Evolutionary conservation across 2,329 filamentous ascomycete genomes (phyloP).

Genomic region (Penicillium sp.): DNA sequence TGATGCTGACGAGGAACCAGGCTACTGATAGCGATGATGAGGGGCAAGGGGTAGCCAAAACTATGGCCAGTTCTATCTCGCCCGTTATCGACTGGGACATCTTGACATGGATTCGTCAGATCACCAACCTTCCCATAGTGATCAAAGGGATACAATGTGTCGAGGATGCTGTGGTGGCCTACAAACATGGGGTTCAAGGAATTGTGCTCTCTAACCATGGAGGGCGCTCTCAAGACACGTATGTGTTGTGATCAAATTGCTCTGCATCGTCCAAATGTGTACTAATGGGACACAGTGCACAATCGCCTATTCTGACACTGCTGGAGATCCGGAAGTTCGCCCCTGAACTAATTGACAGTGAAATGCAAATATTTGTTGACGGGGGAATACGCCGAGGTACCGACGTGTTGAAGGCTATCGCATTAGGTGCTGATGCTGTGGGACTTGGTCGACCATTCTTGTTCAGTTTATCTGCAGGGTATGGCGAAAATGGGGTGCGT

Average conservation of each 20-base stretch:
- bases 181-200: conserved; percentile 50
- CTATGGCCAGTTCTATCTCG: conserved; percentile 30
- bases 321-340: conserved; percentile 65
- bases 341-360: conserved; percentile 58
- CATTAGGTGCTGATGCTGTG: conserved; percentile 65
- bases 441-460: conserved; percentile 65
- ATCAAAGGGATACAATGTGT: conserved; percentile 50
- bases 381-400: conserved; percentile 66
- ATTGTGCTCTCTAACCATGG: conserved; percentile 45
- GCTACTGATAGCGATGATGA: conserved; percentile 11
- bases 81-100: conserved; percentile 34
- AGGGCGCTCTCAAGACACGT: conserved; percentile 51
- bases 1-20: background rate
- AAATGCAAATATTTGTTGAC: conserved; percentile 65
- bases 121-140: conserved; percentile 39
- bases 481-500: conserved; percentile 61
- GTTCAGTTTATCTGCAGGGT: conserved; percentile 57
- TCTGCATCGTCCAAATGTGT: background rate
- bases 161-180: conserved; percentile 52
- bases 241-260: conserved; percentile 1
- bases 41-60: conserved; percentile 33
- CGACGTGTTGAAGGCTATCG: conserved; percentile 68
- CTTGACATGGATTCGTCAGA: conserved; percentile 43
- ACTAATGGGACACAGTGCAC: conserved; percentile 18
- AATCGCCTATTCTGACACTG: conserved; percentile 59